Evolutionary conservation across 176 grass and related monocot genomes (phyloP), one percentile per base, ranked within the genome.

Genomic region (Eragrostis nindensis): DNA sequence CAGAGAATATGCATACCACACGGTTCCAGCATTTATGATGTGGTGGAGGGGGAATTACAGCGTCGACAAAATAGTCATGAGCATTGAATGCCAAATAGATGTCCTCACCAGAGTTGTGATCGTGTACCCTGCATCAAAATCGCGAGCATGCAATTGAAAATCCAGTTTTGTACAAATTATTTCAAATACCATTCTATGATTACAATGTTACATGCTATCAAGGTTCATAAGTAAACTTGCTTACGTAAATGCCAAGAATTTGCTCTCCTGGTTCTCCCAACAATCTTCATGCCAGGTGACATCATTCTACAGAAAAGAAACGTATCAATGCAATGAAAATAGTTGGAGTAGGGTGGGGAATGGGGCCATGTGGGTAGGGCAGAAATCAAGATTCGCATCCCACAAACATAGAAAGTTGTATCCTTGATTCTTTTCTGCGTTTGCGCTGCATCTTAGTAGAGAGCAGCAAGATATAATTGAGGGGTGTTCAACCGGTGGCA

Each of bases 211-310:
- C 41, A 43, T 40, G 4, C 50, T 43, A 79, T 24, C 49, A 59
- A 77, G 64, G 64, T 4, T n/a, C 7, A 72, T 44, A 50, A 32
- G 22, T n/a, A 68, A 77, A 82, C 49, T 65, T 82, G 29, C 91
- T 98, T 91, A 99, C 88, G 89, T 99, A 59, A 95, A 93, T 76
- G 96, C 96, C 79, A 99, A 89, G 61, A 95, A 99, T 88, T 82
- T 95, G 96, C 96, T 99, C 43, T 99, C 92, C 74, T 47, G 30
- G 50, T 99, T 95, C 66, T 77, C 90, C 96, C 96, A 99, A 52
- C 66, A 80, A 82, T 86, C 76, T 74, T 99, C 96, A 68, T 99
- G 96, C 96, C 96, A 99, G 9, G 90, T 93, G 62, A 99, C 79
- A 91, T 99, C 96, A 79, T 86, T 91, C 96, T 99, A 86, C 68